Evolutionary conservation across 805 yeast species (phyloP).

Genomic region (Starmerella apicola): DNA sequence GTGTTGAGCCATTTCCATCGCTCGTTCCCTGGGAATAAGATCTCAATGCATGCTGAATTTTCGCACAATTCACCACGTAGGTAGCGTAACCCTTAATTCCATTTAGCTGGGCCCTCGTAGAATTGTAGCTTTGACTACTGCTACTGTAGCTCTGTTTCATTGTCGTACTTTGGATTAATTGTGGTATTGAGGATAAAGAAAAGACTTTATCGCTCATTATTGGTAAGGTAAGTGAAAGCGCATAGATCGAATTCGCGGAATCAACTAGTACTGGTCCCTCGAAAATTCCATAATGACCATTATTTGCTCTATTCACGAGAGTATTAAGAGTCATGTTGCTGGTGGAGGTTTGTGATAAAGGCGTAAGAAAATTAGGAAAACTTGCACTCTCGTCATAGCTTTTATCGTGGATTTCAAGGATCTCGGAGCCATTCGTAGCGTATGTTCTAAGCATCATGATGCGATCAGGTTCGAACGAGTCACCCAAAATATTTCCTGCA

Average conservation of each 20-base stretch:
- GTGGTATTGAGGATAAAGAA: background rate
- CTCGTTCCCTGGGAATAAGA: constrained; percentile 12
- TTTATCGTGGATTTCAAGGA: constrained; percentile 13
- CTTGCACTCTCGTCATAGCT: constrained; percentile 1
- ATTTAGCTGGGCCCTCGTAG: no score
- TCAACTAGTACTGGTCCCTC: constrained; percentile 11
- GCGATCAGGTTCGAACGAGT: constrained; percentile 16
- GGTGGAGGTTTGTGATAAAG: constrained; percentile 1
- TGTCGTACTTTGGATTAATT: no score
- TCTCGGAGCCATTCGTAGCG: constrained; percentile 12
- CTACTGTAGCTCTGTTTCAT: background rate
- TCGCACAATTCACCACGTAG: constrained; percentile 9
- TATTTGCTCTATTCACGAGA: no score
- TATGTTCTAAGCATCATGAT: constrained; percentile 14
- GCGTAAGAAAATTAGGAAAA: constrained; percentile 10
- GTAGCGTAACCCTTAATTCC: constrained; percentile 17
- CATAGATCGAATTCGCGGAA: constrained; percentile 1
- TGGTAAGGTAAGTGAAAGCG: constrained; percentile 16
- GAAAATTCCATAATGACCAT: constrained; percentile 7
- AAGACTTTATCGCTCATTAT: constrained; percentile 1
- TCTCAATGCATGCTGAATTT: constrained; percentile 11
- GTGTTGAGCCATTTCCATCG: constrained; percentile 2
- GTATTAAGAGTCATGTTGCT: constrained; percentile 1
- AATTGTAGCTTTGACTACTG: background rate
- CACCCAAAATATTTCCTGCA: constrained; percentile 12